Evolutionary conservation across 768 basidiomycete genomes (phyloP).

Genomic region (Suillus luteus): DNA sequence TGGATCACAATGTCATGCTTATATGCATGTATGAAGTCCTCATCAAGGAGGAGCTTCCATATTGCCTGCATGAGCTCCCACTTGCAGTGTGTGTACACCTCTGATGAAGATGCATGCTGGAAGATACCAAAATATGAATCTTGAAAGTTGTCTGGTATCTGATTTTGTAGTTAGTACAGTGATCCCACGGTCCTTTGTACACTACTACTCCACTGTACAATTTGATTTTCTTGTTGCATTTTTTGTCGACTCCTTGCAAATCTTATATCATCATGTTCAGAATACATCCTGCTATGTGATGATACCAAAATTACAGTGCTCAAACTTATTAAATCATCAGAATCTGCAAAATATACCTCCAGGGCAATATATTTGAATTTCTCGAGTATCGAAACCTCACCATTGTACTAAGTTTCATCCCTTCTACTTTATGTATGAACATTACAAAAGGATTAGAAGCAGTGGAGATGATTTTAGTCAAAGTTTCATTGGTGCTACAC

Average conservation of each 20-base stretch:
- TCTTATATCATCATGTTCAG: too few relatives aligned
- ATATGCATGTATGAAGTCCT: too few relatives aligned
- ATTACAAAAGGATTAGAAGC: too few relatives aligned
- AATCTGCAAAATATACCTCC: not conserved
- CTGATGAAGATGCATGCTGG: too few relatives aligned
- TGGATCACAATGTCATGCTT: conserved; percentile 16
- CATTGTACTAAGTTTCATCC: too few relatives aligned
- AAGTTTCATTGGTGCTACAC: not conserved
- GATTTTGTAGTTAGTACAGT: not conserved
- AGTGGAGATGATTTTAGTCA: too few relatives aligned
- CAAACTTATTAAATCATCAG: not conserved
- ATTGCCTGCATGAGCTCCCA: too few relatives aligned
- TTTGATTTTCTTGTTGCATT: not conserved
- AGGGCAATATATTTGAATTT: not conserved
- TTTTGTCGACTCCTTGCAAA: not conserved
- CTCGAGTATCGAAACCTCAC: not conserved
- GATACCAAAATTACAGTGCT: not conserved
- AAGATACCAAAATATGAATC: too few relatives aligned
- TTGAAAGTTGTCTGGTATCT: too few relatives aligned
- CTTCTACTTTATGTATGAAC: too few relatives aligned
- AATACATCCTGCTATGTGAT: not conserved
- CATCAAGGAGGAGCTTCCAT: too few relatives aligned
- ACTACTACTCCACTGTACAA: not conserved
- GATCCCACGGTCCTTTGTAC: not conserved
- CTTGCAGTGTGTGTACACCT: too few relatives aligned